phyloP scores from a whole-genome alignment of 2,329 filamentous ascomycete genomes.

The Hypoxylon sp. region DNA sequence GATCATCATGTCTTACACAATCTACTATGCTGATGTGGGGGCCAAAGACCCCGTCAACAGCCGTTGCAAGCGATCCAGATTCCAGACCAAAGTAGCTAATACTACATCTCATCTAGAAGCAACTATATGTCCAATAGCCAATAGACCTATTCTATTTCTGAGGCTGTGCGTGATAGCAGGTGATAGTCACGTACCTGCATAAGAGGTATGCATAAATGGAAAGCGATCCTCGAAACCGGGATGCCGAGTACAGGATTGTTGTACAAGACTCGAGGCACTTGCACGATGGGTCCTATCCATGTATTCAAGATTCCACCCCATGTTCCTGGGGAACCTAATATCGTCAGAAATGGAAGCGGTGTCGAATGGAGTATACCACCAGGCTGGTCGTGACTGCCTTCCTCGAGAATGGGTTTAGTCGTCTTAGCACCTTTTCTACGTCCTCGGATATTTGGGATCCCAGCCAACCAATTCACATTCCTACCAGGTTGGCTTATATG shows the following conservation, averaged over 20 bases:
- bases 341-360: slow-evolving; percentile 15
- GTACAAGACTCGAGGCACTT: slow-evolving; percentile 25
- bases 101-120: slow-evolving; percentile 11
- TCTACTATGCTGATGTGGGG: slow-evolving; percentile 33
- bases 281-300: slow-evolving; percentile 1
- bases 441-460: slow-evolving; percentile 5
- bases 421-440: slow-evolving; percentile 4
- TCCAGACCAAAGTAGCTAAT: slow-evolving; percentile 5
- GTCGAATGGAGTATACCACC: slow-evolving; percentile 14
- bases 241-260: slow-evolving; percentile 26
- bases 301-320: slow-evolving; percentile 13
- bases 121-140: slow-evolving; percentile 25
- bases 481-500: slow-evolving; percentile 4
- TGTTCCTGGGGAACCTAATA: slow-evolving; percentile 8
- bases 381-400: slow-evolving; percentile 18
- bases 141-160: slow-evolving; percentile 14
- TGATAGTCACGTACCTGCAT: slow-evolving; percentile 24
- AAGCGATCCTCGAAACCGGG: slow-evolving; percentile 3
- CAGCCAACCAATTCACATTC: slow-evolving; percentile 47
- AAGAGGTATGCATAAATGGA: slow-evolving; percentile 16
- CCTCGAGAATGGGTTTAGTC: slow-evolving; percentile 23
- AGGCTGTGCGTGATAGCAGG: slow-evolving; percentile 4
- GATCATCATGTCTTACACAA: slow-evolving; percentile 33
- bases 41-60: slow-evolving; percentile 13
- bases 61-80: slow-evolving; percentile 27